These are phyloP conservation scores for Cocos nucifera DNA, from an alignment of 176 grass and related monocot species.

Conservation along the genomic window DNA sequence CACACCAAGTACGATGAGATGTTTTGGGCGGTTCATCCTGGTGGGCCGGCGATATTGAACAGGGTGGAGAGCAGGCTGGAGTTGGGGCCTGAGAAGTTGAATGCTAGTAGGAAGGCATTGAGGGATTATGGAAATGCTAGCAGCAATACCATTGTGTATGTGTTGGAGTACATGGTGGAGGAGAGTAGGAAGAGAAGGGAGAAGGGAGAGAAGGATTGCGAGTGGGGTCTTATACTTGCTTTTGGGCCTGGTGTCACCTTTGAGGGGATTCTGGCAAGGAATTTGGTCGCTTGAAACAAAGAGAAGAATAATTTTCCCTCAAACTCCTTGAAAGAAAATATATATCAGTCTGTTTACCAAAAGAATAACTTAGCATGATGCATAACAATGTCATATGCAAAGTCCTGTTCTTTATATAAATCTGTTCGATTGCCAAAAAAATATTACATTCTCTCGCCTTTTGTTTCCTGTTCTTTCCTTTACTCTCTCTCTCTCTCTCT, in stretches of 20 bases:
- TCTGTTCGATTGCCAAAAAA: too few relatives aligned
- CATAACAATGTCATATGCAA: too few relatives aligned
- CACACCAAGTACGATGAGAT: constrained; percentile 32
- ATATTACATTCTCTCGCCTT: too few relatives aligned
- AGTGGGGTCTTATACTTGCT: constrained; percentile 76
- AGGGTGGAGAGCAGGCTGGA: constrained; percentile 52
- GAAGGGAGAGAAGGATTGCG: constrained; percentile 26
- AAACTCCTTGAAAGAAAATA: too few relatives aligned
- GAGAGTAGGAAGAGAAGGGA: constrained; percentile 41
- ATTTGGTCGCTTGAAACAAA: constrained; percentile 19
- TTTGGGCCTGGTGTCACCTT: constrained; percentile 87
- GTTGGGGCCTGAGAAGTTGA: constrained; percentile 37
- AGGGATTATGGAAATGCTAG: constrained; percentile 74
- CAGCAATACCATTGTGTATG: constrained; percentile 77
- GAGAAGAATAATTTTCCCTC: too few relatives aligned
- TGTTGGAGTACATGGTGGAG: constrained; percentile 65
- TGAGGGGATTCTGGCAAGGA: constrained; percentile 71
- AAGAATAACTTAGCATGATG: too few relatives aligned
- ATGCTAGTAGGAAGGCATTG: constrained; percentile 48
- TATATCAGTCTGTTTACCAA: too few relatives aligned
- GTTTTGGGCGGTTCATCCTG: constrained; percentile 82
- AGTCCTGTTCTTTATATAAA: too few relatives aligned
- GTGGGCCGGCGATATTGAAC: constrained; percentile 67
- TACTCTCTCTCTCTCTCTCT: too few relatives aligned
- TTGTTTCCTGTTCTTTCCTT: too few relatives aligned